These are phyloP conservation scores for Ceratobasidium sp. DNA, from an alignment of 1,284 basidiomycete species.

Conservation along the genomic window DNA sequence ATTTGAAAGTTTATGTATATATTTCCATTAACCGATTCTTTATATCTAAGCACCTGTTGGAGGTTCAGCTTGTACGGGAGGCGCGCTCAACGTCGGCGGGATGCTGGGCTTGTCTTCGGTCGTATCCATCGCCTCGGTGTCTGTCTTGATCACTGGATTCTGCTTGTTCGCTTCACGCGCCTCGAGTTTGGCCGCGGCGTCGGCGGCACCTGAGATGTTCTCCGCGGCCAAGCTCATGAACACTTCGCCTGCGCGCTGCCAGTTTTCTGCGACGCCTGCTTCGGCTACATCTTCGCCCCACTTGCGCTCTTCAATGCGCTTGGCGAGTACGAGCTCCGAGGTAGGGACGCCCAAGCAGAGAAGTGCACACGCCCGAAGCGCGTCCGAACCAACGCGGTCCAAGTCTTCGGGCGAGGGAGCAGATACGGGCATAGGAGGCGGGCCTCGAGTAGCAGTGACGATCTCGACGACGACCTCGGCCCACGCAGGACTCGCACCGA, in stretches of 20 bases:
- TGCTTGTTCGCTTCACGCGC: constrained; percentile 24
- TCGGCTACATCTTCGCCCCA: constrained; percentile 44
- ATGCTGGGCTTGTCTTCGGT: not conserved
- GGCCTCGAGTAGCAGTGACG: constrained; percentile 31
- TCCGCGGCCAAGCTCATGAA: constrained; percentile 25
- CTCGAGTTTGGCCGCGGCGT: constrained; percentile 33
- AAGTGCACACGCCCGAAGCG: constrained; percentile 39
- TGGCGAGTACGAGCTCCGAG: constrained; percentile 36
- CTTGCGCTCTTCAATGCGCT: constrained; percentile 23
- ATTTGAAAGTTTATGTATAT: not conserved
- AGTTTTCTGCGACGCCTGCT: constrained; percentile 28
- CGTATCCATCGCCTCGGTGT: constrained; percentile 9
- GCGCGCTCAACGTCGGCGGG: constrained; percentile 21
- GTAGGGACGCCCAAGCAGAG: constrained; percentile 33
- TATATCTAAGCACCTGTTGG: constrained; percentile 14
- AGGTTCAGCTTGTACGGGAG: constrained; percentile 24
- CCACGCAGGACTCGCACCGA: constrained; percentile 41
- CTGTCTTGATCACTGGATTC: not conserved
- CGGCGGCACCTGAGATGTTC: constrained; percentile 32
- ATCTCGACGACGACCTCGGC: constrained; percentile 42
- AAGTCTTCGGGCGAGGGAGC: constrained; percentile 3
- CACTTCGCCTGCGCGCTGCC: constrained; percentile 42
- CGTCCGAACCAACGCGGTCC: constrained; percentile 25
- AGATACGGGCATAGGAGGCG: not conserved
- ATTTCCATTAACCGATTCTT: not conserved